Evolutionary conservation across 2,329 filamentous ascomycete genomes (phyloP), one percentile per base, ranked within the genome.

Genomic region (Hirsutella rhossiliensis): DNA sequence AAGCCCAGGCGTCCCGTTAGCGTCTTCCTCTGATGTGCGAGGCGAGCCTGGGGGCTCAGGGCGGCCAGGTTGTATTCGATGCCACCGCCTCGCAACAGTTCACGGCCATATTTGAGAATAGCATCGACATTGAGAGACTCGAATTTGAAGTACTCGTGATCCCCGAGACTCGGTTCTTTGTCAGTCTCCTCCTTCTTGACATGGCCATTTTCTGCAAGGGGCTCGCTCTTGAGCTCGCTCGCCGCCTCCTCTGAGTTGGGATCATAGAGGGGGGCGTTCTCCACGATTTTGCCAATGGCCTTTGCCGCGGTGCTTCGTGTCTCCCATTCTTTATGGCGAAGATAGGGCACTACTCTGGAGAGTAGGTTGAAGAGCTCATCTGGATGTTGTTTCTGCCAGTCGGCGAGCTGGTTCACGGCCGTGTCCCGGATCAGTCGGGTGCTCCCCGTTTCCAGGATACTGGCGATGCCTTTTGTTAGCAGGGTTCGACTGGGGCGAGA

Each of bases 311-410:
- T 94, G 48, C 84, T 89, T 53, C 94, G 76, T 23, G 92, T 98
- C 59, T 98, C 92, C 92, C 92, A 98, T 59, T 89, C 90, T 62
- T 90, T 95, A 54, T 92, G 90, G 46, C 87, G 80, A 28, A 98
- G 74, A 63, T 96, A 98, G 1, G 92, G 90, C n/a, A 98, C 82
- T 29, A 98, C 89, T 48, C 90, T 77, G 28, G 87, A 90, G 12
- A 98, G 75, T 7, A 98, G 75, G 59, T 97, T 96, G 67, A 97
- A 97, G 1, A 98, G 72, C 63, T 98, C 94, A 66, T 98, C 90
- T 0, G 92, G 92, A 56, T 97, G 92, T 62, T 92, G 86, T 62
- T 96, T 97, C 66, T 98, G 94, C 64, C 95, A 92, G 66, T 98
- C 92, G 49, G 89, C 92, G 50, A 98, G 76, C 67, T 98, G 92